phyloP scores from a whole-genome alignment of 495 filamentous ascomycete species.

The Tuber borchii region DNA sequence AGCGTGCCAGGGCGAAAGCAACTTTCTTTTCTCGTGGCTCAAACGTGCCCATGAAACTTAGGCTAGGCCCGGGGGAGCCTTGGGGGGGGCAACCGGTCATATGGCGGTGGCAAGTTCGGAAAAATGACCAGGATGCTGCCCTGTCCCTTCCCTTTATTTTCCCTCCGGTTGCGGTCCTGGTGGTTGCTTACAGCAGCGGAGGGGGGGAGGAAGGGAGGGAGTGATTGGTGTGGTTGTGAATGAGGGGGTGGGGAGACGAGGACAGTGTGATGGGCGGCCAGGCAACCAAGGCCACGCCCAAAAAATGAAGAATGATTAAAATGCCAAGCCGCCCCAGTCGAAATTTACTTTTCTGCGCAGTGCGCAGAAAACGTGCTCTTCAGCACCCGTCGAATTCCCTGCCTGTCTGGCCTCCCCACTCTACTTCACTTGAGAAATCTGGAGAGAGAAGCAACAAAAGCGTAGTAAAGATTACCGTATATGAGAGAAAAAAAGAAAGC shows the following conservation, averaged over 20 bases:
- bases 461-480: background rate
- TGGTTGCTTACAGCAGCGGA: background rate
- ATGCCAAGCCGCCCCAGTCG: background rate
- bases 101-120: background rate
- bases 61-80: background rate
- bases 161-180: background rate
- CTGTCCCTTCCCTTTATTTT: background rate
- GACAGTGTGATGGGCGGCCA: background rate
- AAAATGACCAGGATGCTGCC: background rate
- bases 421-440: background rate
- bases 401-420: background rate
- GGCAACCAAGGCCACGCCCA: background rate
- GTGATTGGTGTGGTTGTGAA: background rate
- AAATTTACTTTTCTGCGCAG: background rate
- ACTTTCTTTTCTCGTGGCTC: constrained; percentile 2
- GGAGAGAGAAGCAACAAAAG: background rate
- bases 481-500: background rate
- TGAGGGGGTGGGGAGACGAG: background rate
- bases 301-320: background rate
- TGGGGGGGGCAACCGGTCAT: background rate
- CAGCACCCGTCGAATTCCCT: background rate
- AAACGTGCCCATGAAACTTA: constrained; percentile 1
- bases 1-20: background rate
- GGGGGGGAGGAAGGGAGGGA: background rate
- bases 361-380: constrained; percentile 1